Base-by-base conservation (phyloP, 768 basidiomycete genomes). In the Tricholoma matsutake region DNA sequence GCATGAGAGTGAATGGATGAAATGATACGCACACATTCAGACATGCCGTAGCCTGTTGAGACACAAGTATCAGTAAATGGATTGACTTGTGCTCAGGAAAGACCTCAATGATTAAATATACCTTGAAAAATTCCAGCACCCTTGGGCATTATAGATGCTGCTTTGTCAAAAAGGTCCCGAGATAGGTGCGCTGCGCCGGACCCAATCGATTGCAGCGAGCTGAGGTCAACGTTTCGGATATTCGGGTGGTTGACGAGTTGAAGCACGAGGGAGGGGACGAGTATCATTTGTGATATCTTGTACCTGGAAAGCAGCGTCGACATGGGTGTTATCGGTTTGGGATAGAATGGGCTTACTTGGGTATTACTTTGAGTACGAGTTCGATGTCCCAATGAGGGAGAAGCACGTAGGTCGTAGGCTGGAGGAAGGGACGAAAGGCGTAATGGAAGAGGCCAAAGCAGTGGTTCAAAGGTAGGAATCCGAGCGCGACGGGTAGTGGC, bases 131-230 rank as follows among this genome's bases (percentile, higher is more conserved):
- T 68, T 0, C 67, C 63, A 0, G 71, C 67, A 5, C 76, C 71
- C 28, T 67, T 60, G 0, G 80, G 74, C 11, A 81, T 59, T 5
- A 83, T 49, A 53, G 68, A 53, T n/a, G 66, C 54, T 13, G 87
- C 66, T 56, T 78, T 79, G 16, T 72, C 69, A 0, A 73, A 74
- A 6, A 92, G 76, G 18, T 82, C 76, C 1, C 81, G 79, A 0
- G 90, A 86, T 20, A 91, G 80, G 66, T 89, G 85, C 1, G 89
- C 88, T 0, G 86, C 90, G 5, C 89, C 89, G 60, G 79, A 81
- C 6, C 68, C 72, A 25, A 86, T 60, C 6, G 34, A 1, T 6
- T 72, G 68, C 1, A 91, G 66, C 0, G 79, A 81, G 64, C 80
- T 84, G 13, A 89, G 72, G 65, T 89, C 86, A 3, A 76, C 73